phyloP scores from a whole-genome alignment of 345 rosid species.

The Pistacia integerrima region DNA sequence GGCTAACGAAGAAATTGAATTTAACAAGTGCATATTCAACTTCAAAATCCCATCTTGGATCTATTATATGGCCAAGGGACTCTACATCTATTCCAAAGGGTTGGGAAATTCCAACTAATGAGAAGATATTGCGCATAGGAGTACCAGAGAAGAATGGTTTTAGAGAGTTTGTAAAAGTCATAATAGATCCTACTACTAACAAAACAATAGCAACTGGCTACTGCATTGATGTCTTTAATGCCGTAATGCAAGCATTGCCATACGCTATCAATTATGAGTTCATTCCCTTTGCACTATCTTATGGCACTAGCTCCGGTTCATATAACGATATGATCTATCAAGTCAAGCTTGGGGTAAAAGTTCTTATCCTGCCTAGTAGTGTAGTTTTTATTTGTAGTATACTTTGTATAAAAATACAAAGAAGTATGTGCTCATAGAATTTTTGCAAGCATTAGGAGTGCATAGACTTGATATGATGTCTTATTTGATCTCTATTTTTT shows the following conservation, averaged over 20 bases:
- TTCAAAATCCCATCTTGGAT: constrained; percentile 25
- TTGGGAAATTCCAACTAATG: constrained; percentile 52
- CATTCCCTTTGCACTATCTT: constrained; percentile 28
- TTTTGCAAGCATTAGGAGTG: too few relatives aligned
- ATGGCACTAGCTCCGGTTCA: constrained; percentile 31
- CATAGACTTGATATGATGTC: too few relatives aligned
- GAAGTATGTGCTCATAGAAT: too few relatives aligned
- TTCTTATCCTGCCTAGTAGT: not conserved
- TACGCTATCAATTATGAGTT: constrained; percentile 44
- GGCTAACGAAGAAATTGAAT: constrained; percentile 31
- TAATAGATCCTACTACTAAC: constrained; percentile 24
- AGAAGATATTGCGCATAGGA: constrained; percentile 42
- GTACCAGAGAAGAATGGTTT: constrained; percentile 45
- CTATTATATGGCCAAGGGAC: constrained; percentile 51
- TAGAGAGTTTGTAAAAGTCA: constrained; percentile 40
- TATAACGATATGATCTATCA: constrained; percentile 46
- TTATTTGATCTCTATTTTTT: too few relatives aligned
- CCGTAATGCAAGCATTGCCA: constrained; percentile 42
- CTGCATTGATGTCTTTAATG: constrained; percentile 47
- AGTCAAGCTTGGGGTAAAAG: constrained; percentile 43
- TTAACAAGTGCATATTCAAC: constrained; percentile 22
- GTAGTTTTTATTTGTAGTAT: not conserved
- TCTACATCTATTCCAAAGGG: constrained; percentile 38
- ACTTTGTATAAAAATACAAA: too few relatives aligned
- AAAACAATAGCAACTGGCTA: constrained; percentile 26